phyloP scores from a whole-genome alignment of 352 stramenopile genomes.

The Globisporangium nodosum region DNA sequence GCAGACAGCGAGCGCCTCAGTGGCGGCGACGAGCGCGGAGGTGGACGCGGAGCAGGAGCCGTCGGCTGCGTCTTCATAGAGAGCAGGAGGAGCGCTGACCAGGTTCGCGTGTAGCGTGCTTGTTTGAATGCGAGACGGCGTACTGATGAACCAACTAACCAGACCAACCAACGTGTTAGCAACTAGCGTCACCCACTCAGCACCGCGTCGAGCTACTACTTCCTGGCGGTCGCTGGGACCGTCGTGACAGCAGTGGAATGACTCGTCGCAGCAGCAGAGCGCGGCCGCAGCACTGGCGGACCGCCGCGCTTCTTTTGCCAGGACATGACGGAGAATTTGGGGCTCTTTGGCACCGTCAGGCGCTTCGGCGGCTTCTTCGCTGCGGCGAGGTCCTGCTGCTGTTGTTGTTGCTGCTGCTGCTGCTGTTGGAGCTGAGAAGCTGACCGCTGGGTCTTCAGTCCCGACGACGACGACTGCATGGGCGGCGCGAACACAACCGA shows the following conservation, averaged over 20 bases:
- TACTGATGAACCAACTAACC: neutral
- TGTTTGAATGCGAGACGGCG: neutral
- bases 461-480: constrained; percentile 5
- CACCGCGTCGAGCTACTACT: neutral
- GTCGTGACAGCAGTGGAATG: neutral
- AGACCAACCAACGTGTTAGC: neutral
- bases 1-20: constrained; percentile 4
- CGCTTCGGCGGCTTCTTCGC: constrained; percentile 26
- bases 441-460: constrained; percentile 36
- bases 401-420: constrained; percentile 1
- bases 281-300: neutral
- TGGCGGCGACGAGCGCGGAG: neutral
- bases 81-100: neutral
- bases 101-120: neutral
- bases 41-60: constrained; percentile 8
- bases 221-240: neutral
- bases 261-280: constrained; percentile 2
- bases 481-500: constrained; percentile 10
- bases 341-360: constrained; percentile 69
- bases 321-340: constrained; percentile 84
- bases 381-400: constrained; percentile 14
- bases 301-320: constrained; percentile 64
- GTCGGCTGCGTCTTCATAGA: constrained; percentile 1
- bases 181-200: no score
- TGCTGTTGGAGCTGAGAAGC: constrained; percentile 20